Evolutionary conservation across 352 stramenopile genomes (phyloP), one percentile per base, ranked within the genome.

Genomic region (Phytopythium vexans): DNA sequence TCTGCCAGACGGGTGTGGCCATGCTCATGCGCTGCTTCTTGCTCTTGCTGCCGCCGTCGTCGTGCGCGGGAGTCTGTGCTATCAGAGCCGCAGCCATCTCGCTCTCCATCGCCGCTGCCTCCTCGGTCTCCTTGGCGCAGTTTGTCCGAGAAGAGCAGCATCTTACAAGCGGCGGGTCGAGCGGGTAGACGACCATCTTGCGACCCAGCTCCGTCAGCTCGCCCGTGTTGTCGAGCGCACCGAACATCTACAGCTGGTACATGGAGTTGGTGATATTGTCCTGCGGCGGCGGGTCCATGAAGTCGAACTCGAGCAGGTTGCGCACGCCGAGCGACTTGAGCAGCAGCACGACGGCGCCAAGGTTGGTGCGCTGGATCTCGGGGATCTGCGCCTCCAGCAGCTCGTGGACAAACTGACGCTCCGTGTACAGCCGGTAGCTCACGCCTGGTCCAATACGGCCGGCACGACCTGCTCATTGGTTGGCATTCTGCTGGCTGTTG

Each of bases 221-320:
- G 33, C 97, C 97, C 10, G 87, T 98, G 70, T 99, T 99, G 63
- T 99, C 96, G 1, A 99, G 73, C 12, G 97, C 97, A 16, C 96
- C 96, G 4, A 99, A 77, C 31, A 99, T 96, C 97, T 96, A 99
- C 6, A 99, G 79, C 74, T 99, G 96, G 72, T 99, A 99, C 77
- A 99, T 95, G 8, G 95, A 99, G 66, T 98, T 99, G 40, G 92
- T 92, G 52, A 99, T 99, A 66, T 98, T 99, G 53, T 94, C 84
- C 44, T 92, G 73, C 3, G 97, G 97, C 11, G 97, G 97, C 41
- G 96, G 96, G 59, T 99, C 95, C 96, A 99, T 99, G 62, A 99
- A 99, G 68, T 99, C 95, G 68, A 99, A 99, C 54, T 98, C 89
- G 4, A 99, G 77, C 32, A 98, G 64, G 57, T 96, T 94, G 35